Percentiles rank a stretch among this genome's conserved stretches.
Conservation (phyloP, 331 rosid genomes). For the Stylosanthes scabra region DNA sequence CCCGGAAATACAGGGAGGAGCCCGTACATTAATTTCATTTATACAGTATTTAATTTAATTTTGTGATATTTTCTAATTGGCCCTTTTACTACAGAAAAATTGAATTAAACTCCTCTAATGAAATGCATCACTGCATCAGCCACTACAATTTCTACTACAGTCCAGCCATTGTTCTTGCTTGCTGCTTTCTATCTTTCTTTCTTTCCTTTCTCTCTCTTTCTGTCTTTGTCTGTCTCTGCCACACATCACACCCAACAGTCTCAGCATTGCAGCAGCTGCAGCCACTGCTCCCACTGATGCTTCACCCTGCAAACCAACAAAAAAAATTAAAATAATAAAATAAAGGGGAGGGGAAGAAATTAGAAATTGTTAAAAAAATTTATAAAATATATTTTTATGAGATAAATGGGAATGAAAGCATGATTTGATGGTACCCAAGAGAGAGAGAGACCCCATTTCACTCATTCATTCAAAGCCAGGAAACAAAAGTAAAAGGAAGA, state of each 20-base stretch:
- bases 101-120: not conserved
- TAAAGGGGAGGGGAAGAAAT: not conserved
- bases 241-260: conserved; percentile 88
- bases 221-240: conserved; percentile 60
- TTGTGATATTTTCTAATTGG: conserved; percentile 42
- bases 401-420: conserved; percentile 42
- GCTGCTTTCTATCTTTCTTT: conserved; percentile 2
- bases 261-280: conserved; percentile 79
- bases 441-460: not conserved
- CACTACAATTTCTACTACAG: conserved; percentile 34
- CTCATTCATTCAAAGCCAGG: conserved; percentile 28
- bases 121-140: conserved; percentile 8
- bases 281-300: conserved; percentile 59
- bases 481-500: conserved; percentile 35
- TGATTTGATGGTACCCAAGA: conserved; percentile 61
- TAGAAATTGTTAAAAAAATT: not conserved
- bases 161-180: conserved; percentile 33
- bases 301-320: conserved; percentile 47
- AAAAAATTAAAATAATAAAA: conserved; percentile 8
- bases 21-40: conserved; percentile 54
- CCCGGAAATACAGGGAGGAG: conserved; percentile 85
- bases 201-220: conserved; percentile 32
- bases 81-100: conserved; percentile 38
- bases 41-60: conserved; percentile 36
- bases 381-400: conserved; percentile 29